Evolutionary conservation across 2,329 filamentous ascomycete species (phyloP).

Genomic region (Aaosphaeria pasadenensis): DNA sequence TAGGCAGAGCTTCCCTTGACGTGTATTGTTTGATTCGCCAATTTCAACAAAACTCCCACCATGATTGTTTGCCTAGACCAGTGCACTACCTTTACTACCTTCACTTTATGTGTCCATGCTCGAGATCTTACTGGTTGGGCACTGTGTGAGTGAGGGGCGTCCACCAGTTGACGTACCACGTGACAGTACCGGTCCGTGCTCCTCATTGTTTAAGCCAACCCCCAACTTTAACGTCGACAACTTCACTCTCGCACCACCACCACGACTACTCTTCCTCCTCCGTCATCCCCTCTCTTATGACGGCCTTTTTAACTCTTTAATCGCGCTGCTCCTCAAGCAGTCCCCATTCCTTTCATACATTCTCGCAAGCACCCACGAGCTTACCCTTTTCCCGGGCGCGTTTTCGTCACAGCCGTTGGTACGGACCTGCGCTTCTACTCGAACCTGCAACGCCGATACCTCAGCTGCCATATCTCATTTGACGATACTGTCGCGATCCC

Average conservation of each 20-base stretch:
- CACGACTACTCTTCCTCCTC: conserved; percentile 1
- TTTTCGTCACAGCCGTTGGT: conserved; percentile 19
- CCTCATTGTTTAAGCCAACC: neutral
- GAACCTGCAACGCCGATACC: conserved; percentile 6
- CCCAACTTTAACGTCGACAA: conserved; percentile 12
- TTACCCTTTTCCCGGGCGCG: conserved; percentile 32
- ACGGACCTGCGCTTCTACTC: conserved; percentile 1
- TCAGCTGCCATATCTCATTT: too few relatives aligned
- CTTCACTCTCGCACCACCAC: conserved; percentile 8
- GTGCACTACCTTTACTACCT: too few relatives aligned
- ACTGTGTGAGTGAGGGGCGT: too few relatives aligned
- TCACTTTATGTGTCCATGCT: too few relatives aligned
- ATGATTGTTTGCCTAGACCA: too few relatives aligned
- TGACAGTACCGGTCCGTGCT: neutral
- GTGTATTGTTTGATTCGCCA: too few relatives aligned
- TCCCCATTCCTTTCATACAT: conserved; percentile 17
- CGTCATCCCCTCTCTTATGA: conserved; percentile 19
- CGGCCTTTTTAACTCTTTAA: conserved; percentile 29
- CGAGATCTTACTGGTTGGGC: too few relatives aligned
- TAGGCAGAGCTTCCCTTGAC: too few relatives aligned
- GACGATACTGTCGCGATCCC: neutral
- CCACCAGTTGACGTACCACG: too few relatives aligned
- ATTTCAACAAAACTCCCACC: too few relatives aligned
- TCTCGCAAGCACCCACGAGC: conserved; percentile 14
- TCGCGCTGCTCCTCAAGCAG: conserved; percentile 20